phyloP scores from a whole-genome alignment of 106 monocot species.

The Cymbidium sinense region DNA sequence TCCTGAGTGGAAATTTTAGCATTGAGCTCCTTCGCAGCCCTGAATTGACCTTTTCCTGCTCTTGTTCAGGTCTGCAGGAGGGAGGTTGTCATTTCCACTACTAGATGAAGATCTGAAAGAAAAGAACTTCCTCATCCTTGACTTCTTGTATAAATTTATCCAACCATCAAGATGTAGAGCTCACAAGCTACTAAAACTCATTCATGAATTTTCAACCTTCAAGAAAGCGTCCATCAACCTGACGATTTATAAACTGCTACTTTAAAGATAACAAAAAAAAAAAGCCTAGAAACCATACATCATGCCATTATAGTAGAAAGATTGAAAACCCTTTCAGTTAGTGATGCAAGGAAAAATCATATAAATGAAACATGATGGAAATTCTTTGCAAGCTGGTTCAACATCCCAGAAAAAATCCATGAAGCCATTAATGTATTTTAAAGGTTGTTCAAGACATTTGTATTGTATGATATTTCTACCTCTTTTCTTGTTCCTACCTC shows the following conservation, averaged over 20 bases:
- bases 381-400: background rate
- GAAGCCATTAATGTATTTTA: too few relatives aligned
- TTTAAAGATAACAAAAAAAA: background rate
- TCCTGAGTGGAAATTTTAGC: slow-evolving; percentile 3
- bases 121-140: slow-evolving; percentile 44
- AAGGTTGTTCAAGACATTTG: too few relatives aligned
- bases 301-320: background rate
- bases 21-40: slow-evolving; percentile 1
- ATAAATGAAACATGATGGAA: background rate
- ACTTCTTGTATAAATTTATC: background rate
- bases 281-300: background rate
- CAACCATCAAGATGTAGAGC: background rate
- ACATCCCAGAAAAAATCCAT: too few relatives aligned
- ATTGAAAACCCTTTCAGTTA: background rate
- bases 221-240: background rate
- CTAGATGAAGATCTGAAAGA: slow-evolving; percentile 36
- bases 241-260: background rate
- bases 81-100: slow-evolving; percentile 16
- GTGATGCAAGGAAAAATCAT: background rate
- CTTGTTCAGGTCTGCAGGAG: slow-evolving; percentile 6
- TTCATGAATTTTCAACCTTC: background rate
- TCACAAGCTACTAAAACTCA: background rate
- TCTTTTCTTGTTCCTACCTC: too few relatives aligned
- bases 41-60: slow-evolving; percentile 8
- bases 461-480: too few relatives aligned